Base-by-base conservation (phyloP, 441 rosid genomes). In the Jatropha podagrica region DNA sequence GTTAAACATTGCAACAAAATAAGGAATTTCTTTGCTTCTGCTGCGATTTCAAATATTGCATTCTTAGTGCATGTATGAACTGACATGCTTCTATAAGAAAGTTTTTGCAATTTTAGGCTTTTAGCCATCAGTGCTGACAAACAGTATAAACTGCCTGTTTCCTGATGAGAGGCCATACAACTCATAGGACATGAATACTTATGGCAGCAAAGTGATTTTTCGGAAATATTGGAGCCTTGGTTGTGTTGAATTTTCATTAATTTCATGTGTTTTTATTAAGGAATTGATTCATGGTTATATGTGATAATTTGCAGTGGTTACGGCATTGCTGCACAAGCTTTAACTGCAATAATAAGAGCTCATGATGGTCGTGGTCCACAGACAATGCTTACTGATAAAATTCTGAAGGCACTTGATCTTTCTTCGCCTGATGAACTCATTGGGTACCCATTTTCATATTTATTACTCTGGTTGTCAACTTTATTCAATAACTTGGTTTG, bases 271-370 rank as follows among this genome's bases (percentile, higher is more conserved):
- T 7, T 49, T 56, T 23, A 23, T 2, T 58, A 23, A 10, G 27
- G 20, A 15, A 63, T 38, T 38, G 20, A 63, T 15, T 17, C 2
- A 7, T 26, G 1, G 7, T 15, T 44, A 58, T 58, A 18, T 72
- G 67, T 72, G 67, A 59, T 56, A 60, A 52, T 58, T 61, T 85
- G 84, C 93, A 92, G 98, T 85, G 98, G 98, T 83, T 94, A 92
- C 88, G 97, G 98, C 69, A 94, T 94, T 78, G 83, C 98, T 79
- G 97, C 97, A 65, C 92, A 81, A 80, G 97, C 97, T 73, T 84
- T 92, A 64, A 92, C 96, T 56, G 97, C 97, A 32, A 86, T 92
- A 70, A 79, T 92, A 68, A 89, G 86, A 86, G 98, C 94, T 71
- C 85, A 92, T 78, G 98, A 92, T 85, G 97, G 97, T 38, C 95